Percentiles rank a stretch among this genome's conserved stretches.
Conservation (phyloP, 129 eudicot genomes). For the Chrysanthemum seticuspe region DNA sequence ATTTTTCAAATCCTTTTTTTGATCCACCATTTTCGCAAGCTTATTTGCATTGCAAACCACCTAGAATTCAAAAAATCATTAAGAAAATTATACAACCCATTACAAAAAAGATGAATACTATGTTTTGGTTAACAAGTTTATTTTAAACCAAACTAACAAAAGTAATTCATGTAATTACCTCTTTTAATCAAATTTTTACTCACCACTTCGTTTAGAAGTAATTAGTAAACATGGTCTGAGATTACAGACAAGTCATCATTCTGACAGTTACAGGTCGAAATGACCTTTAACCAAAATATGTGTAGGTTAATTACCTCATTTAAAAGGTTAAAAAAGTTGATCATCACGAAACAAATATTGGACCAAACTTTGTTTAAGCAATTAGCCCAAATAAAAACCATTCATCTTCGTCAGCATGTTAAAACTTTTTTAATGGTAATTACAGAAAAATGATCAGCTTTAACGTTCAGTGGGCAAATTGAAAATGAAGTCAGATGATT, state of each 20-base stretch:
- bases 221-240: background rate
- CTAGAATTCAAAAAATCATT: constrained; percentile 37
- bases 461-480: background rate
- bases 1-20: constrained; percentile 60
- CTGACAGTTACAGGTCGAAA: background rate
- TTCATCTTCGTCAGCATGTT: background rate
- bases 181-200: background rate
- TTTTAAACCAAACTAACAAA: background rate
- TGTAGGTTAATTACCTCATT: background rate
- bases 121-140: too few species aligned
- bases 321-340: background rate
- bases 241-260: background rate
- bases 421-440: background rate
- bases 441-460: background rate
- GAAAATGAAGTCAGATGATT: background rate
- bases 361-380: background rate
- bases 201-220: background rate
- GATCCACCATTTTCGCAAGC: constrained; percentile 72
- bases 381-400: background rate
- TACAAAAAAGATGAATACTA: constrained; percentile 10
- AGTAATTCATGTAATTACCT: background rate
- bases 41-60: constrained; percentile 87
- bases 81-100: background rate
- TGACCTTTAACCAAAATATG: background rate
- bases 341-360: background rate